Evolutionary conservation across 768 basidiomycete species (phyloP).

Genomic region (Kwoniella dejecticola): DNA sequence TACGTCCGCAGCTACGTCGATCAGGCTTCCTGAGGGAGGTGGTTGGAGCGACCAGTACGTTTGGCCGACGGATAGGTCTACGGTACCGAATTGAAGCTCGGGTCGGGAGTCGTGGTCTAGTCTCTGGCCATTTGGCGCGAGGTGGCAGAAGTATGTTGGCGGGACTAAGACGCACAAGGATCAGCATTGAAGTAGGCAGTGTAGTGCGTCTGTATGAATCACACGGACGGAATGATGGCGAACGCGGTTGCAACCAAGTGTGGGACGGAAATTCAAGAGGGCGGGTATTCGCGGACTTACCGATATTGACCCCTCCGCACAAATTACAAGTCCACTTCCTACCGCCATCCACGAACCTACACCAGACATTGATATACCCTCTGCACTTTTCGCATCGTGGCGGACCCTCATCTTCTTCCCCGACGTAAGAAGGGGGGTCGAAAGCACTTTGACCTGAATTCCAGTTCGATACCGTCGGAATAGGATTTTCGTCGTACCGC

Average conservation of each 20-base stretch:
- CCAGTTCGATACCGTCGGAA: constrained; percentile 72
- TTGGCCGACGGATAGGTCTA: constrained; percentile 80
- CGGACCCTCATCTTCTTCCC: constrained; percentile 68
- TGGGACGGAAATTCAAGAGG: too few species aligned
- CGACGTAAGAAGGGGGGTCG: constrained; percentile 21
- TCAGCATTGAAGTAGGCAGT: too few species aligned
- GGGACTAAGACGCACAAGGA: too few species aligned
- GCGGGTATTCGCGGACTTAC: constrained; percentile 63
- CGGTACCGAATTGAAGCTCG: constrained; percentile 85
- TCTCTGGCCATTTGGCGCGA: constrained; percentile 75
- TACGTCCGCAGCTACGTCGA: constrained; percentile 59
- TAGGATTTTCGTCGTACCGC: constrained; percentile 67
- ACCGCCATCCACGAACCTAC: constrained; percentile 78
- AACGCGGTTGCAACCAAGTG: too few species aligned
- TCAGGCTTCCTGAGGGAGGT: constrained; percentile 35
- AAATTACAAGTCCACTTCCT: constrained; percentile 89
- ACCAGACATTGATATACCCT: constrained; percentile 94
- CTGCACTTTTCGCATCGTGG: constrained; percentile 81
- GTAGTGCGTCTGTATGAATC: too few species aligned
- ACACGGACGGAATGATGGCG: too few species aligned
- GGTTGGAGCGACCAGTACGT: constrained; percentile 75
- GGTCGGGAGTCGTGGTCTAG: constrained; percentile 78
- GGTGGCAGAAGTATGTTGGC: constrained; percentile 77
- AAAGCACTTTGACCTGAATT: constrained; percentile 40
- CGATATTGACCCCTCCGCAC: constrained; percentile 78